Conservation (phyloP, 768 basidiomycete genomes). For the Suillus plorans region DNA sequence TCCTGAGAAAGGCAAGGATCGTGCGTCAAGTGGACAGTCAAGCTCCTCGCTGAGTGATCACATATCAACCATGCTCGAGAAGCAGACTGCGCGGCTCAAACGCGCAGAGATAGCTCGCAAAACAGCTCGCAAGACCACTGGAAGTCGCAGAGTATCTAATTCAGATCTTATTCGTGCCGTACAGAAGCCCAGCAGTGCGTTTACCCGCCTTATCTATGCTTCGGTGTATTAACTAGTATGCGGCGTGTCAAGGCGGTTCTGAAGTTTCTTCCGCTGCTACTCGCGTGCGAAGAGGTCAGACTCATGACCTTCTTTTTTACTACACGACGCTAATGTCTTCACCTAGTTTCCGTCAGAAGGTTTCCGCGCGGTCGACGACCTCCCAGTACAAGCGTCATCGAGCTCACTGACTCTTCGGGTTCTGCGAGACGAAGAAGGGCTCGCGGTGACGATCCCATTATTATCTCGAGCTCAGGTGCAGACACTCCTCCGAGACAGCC, state of each 20-base stretch:
- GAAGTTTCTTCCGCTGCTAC: conserved; percentile 18
- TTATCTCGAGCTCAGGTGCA: conserved; percentile 27
- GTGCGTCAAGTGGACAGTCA: not conserved
- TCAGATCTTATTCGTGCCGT: conserved; percentile 14
- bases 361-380: conserved; percentile 16
- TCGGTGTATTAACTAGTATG: not conserved
- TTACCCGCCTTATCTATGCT: not conserved
- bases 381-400: conserved; percentile 9
- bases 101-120: conserved; percentile 6
- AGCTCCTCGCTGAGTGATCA: not conserved
- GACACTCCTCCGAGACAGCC: conserved; percentile 4
- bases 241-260: not conserved
- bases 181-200: conserved; percentile 15
- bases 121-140: not conserved
- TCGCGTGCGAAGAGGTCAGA: conserved; percentile 17
- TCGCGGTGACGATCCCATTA: conserved; percentile 17
- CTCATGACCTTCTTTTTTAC: conserved; percentile 5
- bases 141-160: conserved; percentile 13
- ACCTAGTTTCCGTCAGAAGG: conserved; percentile 7
- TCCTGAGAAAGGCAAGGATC: not conserved
- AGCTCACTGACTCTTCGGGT: conserved; percentile 26
- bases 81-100: conserved; percentile 17
- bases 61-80: not conserved
- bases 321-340: conserved; percentile 16
- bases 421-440: not conserved